phyloP scores from a whole-genome alignment of 164 flowering plant genomes.

The Tetracentron sinense region DNA sequence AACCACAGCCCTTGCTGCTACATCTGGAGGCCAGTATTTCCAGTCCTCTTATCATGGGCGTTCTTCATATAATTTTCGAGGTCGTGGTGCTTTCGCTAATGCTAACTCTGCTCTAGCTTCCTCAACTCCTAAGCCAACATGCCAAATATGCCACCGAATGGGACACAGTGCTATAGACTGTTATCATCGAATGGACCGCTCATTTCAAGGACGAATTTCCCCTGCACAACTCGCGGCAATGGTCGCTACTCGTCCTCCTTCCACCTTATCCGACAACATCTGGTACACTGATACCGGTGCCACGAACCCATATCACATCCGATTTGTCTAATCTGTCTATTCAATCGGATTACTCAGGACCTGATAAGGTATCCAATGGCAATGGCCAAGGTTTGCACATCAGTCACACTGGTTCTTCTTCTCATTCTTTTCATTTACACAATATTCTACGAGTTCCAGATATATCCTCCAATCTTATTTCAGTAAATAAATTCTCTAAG shows the following conservation, averaged over 20 bases:
- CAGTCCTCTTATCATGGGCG: too few species aligned
- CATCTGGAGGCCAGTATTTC: too few species aligned
- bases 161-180: too few species aligned
- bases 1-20: too few species aligned
- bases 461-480: neutral
- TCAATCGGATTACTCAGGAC: neutral
- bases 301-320: neutral
- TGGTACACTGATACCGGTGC: neutral
- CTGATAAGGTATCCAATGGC: neutral
- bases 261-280: neutral
- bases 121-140: too few species aligned
- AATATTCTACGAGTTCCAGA: neutral
- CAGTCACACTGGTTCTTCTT: neutral
- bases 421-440: neutral
- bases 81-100: too few species aligned
- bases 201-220: too few species aligned
- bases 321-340: neutral
- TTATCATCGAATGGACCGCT: too few species aligned
- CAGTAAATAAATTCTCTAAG: neutral
- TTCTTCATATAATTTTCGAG: too few species aligned
- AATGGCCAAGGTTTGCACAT: constrained; percentile 3
- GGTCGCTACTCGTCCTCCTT: neutral
- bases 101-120: too few species aligned
- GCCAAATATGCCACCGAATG: too few species aligned
- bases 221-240: neutral